Evolutionary conservation across 2,329 filamentous ascomycete species (phyloP).

Genomic region (Xylariaceae sp.): DNA sequence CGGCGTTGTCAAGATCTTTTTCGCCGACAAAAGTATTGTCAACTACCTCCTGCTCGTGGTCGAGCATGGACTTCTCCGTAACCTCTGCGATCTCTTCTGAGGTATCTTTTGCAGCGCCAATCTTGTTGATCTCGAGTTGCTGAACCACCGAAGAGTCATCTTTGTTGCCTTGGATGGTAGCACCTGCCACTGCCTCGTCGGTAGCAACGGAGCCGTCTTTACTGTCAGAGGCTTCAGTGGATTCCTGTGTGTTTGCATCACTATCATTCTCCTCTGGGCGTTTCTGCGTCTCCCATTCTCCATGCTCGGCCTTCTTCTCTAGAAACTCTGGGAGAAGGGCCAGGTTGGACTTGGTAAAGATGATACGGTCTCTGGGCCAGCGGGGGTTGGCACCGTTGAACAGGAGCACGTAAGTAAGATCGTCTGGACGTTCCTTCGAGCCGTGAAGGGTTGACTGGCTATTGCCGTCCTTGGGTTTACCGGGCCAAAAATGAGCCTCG

Average conservation of each 20-base stretch:
- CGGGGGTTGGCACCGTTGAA: conserved; percentile 20
- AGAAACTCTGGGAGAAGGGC: conserved; percentile 22
- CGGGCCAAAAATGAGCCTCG: conserved; percentile 14
- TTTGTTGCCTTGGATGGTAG: neutral
- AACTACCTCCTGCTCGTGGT: too few relatives aligned
- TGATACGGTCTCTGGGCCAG: conserved; percentile 20
- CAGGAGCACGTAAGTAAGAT: conserved; percentile 21
- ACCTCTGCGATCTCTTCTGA: too few relatives aligned
- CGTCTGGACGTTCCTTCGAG: conserved; percentile 13
- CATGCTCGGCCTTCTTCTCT: conserved; percentile 18
- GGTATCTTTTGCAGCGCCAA: too few relatives aligned
- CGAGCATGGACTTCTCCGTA: too few relatives aligned
- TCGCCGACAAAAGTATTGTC: too few relatives aligned
- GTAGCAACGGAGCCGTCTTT: neutral
- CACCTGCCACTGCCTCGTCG: neutral
- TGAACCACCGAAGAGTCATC: neutral
- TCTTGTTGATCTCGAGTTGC: too few relatives aligned
- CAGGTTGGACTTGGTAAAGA: conserved; percentile 24
- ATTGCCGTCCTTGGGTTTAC: neutral
- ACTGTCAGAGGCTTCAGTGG: neutral
- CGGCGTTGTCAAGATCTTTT: too few relatives aligned
- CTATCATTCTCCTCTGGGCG: neutral
- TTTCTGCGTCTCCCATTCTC: conserved; percentile 17
- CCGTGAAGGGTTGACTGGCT: conserved; percentile 17
- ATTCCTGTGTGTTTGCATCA: neutral